Percentiles rank a stretch among this genome's conserved stretches.
These are phyloP conservation scores for Microthyrium microscopicum DNA, from an alignment of 2,329 filamentous ascomycete species.

Conservation along the genomic window DNA sequence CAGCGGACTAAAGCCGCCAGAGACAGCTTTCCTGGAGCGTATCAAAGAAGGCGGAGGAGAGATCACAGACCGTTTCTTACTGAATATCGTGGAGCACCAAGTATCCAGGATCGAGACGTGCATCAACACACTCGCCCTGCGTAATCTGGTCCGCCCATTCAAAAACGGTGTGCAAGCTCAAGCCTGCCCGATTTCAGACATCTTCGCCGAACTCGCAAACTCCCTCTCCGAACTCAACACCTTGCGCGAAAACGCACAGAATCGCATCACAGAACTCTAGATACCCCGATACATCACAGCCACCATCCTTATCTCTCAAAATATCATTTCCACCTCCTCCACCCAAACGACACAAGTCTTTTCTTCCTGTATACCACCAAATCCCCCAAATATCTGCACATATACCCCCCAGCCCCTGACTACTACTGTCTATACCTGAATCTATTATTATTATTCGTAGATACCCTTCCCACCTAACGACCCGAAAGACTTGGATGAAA, in stretches of 20 bases:
- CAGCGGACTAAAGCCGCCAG: slow-evolving; percentile 54
- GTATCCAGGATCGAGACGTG: slow-evolving; percentile 91
- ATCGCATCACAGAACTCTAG: background rate
- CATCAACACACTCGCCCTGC: slow-evolving; percentile 59
- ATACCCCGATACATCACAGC: no score
- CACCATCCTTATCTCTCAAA: no score
- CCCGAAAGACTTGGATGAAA: no score
- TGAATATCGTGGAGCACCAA: slow-evolving; percentile 88
- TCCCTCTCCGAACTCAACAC: slow-evolving; percentile 47
- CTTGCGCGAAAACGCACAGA: slow-evolving; percentile 32
- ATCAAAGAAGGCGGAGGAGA: slow-evolving; percentile 61
- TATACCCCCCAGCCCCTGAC: no score
- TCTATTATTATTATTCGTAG: no score
- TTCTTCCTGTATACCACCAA: no score
- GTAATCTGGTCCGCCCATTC: slow-evolving; percentile 61
- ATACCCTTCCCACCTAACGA: no score
- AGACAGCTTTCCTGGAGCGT: slow-evolving; percentile 65
- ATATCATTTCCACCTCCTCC: no score
- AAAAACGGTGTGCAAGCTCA: slow-evolving; percentile 53
- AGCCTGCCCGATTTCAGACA: slow-evolving; percentile 57
- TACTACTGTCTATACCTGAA: no score
- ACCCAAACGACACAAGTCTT: no score
- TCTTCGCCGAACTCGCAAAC: slow-evolving; percentile 44
- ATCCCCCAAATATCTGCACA: no score
- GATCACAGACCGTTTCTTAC: slow-evolving; percentile 71